Evolutionary conservation across 2,329 filamentous ascomycete genomes (phyloP), one percentile per base, ranked within the genome.

Genomic region (Calonectria pauciramosa): DNA sequence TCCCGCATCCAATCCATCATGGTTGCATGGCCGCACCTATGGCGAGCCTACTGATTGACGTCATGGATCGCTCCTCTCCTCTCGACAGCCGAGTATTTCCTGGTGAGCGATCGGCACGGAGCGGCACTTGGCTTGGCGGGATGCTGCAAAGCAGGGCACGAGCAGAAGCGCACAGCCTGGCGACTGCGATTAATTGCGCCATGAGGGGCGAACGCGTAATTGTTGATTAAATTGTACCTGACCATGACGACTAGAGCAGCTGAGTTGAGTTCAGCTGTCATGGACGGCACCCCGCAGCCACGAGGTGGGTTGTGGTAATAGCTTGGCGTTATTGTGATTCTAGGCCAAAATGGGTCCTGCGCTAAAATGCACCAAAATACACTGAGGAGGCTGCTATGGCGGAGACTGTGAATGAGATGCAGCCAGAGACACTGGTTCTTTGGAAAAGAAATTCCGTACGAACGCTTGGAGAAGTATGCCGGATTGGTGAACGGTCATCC

Each of bases 11-110:
- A 41, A 23, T 9, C 14, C 34, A 28, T 54, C 59, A n/a, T 71
- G 59, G 68, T 64, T 56, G 59, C 47, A 65, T 47, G 56, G 65
- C 34, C 68, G 38, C 47, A 28, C n/a, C 20, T 49, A 8, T 41
- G 52, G 30, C n/a, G 26, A 60, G 67, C 32, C 13, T 34, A n/a
- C 20, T n/a, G 56, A 26, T 14, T 81, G 80, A 81, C 79, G 80
- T 81, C 79, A 81, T 79, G 71, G 73, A 81, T 75, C 74, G 75
- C 44, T 79, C 79, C 78, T 63, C 63, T 68, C 34, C 44, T 64
- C 75, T 64, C 59, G 73, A 70, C 76, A 70, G 76, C 70, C 67
- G 54, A 73, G 65, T 71, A 69, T 56, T 56, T 34, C 52, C 30
- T 56, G 52, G 18, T 56, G 68, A 68, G 32, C 64, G 69, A 79